Evolutionary conservation across 371 early-diverging fungal genomes (phyloP).

Genomic region (Mycotypha africana): DNA sequence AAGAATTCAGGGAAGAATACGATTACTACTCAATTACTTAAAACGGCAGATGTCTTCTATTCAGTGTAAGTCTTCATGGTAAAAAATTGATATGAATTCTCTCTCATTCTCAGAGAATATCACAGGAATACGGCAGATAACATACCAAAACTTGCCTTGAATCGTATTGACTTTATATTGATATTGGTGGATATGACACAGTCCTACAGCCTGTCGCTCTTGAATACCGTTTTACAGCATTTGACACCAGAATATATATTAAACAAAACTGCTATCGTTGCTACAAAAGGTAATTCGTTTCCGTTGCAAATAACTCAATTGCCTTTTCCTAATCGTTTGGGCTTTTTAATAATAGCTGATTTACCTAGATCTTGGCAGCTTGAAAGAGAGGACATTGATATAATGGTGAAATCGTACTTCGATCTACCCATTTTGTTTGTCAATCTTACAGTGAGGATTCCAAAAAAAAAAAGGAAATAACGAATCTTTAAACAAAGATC

Average conservation of each 20-base stretch:
- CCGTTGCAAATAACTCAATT: too few species aligned
- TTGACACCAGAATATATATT: constrained; percentile 14
- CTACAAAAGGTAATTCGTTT: constrained; percentile 39
- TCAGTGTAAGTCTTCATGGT: constrained; percentile 32
- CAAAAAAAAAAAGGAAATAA: too few species aligned
- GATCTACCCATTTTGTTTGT: constrained; percentile 19
- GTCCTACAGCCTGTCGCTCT: constrained; percentile 6
- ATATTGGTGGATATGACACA: constrained; percentile 30
- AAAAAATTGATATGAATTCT: neutral
- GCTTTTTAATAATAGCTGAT: constrained; percentile 25
- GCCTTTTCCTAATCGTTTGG: too few species aligned
- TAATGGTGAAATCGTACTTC: neutral
- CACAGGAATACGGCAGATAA: constrained; percentile 20
- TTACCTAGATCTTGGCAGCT: constrained; percentile 6
- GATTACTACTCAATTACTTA: constrained; percentile 20
- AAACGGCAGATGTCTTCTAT: constrained; percentile 15
- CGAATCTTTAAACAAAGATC: too few species aligned
- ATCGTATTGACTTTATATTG: constrained; percentile 21
- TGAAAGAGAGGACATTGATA: constrained; percentile 8
- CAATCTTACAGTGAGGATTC: constrained; percentile 13
- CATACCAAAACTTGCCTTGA: constrained; percentile 4
- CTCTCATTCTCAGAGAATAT: neutral
- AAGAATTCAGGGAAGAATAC: constrained; percentile 28
- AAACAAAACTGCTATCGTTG: constrained; percentile 18
- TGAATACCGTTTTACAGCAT: constrained; percentile 6